Evolutionary conservation across 164 flowering plant genomes (phyloP).

Genomic region (Liriodendron chinense): DNA sequence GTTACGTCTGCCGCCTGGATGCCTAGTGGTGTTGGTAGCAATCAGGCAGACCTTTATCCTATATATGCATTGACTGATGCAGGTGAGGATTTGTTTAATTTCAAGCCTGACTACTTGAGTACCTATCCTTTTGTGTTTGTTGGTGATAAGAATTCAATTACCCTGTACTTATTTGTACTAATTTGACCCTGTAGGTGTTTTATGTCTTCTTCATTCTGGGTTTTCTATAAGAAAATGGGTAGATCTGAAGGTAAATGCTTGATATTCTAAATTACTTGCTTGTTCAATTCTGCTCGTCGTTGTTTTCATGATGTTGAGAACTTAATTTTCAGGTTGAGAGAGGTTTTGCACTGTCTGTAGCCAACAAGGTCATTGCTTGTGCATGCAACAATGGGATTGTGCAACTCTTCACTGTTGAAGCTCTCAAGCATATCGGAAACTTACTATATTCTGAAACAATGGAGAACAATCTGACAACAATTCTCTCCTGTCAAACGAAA

Average conservation of each 20-base stretch:
- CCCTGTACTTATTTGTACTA: neutral
- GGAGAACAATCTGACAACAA: constrained; percentile 15
- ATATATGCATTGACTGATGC: constrained; percentile 63
- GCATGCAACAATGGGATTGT: constrained; percentile 71
- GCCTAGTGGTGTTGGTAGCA: constrained; percentile 14
- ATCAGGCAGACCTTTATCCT: constrained; percentile 24
- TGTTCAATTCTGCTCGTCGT: neutral
- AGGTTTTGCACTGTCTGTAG: constrained; percentile 57
- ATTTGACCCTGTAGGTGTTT: constrained; percentile 36
- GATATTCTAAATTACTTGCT: neutral
- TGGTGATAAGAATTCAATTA: neutral
- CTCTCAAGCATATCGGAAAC: constrained; percentile 43
- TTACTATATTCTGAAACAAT: constrained; percentile 40
- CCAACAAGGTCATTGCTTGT: constrained; percentile 61
- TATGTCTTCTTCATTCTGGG: constrained; percentile 51
- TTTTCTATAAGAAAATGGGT: constrained; percentile 42
- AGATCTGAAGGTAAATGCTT: constrained; percentile 52
- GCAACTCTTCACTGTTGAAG: constrained; percentile 36
- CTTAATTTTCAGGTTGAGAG: constrained; percentile 48
- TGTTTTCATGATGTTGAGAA: constrained; percentile 1
- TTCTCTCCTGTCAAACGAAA: constrained; percentile 9
- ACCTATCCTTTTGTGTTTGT: neutral
- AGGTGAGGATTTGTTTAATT: constrained; percentile 32
- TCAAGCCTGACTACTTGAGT: neutral
- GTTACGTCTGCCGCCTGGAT: constrained; percentile 32